These are phyloP conservation scores for Tremella yokohamensis DNA, from an alignment of 768 basidiomycete genomes.

Conservation along the genomic window DNA sequence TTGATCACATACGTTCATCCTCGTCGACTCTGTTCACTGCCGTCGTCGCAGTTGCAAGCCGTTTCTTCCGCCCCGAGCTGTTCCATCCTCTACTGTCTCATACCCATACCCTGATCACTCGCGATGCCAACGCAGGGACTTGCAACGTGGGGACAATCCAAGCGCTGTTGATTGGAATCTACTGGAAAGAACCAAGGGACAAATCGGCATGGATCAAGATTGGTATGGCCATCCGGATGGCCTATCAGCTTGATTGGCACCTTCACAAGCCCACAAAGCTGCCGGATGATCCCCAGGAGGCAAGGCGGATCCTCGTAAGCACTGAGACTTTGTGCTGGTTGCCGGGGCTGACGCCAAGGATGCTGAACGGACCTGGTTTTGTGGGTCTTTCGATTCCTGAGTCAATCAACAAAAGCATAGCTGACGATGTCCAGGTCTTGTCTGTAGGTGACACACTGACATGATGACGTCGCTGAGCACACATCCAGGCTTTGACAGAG, in stretches of 20 bases:
- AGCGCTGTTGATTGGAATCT: conserved; percentile 13
- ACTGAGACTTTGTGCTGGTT: neutral
- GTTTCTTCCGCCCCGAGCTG: conserved; percentile 18
- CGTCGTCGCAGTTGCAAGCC: conserved; percentile 14
- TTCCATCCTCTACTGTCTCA: conserved; percentile 12
- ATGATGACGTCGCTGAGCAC: too few relatives aligned
- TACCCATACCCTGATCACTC: conserved; percentile 11
- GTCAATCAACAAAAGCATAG: conserved; percentile 11
- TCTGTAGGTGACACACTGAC: neutral
- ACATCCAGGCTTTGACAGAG: neutral
- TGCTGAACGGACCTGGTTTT: conserved; percentile 33
- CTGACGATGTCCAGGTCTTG: neutral
- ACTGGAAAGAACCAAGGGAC: conserved; percentile 22
- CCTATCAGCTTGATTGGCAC: conserved; percentile 17
- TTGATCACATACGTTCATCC: conserved; percentile 7
- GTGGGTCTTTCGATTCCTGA: conserved; percentile 13
- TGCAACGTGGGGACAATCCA: conserved; percentile 17
- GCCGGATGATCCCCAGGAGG: conserved; percentile 25
- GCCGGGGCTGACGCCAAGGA: conserved; percentile 13
- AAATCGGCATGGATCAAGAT: conserved; percentile 25
- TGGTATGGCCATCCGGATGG: conserved; percentile 19
- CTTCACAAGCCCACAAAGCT: conserved; percentile 2
- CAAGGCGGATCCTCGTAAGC: conserved; percentile 32
- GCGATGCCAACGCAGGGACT: conserved; percentile 7
- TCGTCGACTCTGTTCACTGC: conserved; percentile 20